Evolutionary conservation across 306 rosid species (phyloP).

Genomic region (Fragaria vesca): DNA sequence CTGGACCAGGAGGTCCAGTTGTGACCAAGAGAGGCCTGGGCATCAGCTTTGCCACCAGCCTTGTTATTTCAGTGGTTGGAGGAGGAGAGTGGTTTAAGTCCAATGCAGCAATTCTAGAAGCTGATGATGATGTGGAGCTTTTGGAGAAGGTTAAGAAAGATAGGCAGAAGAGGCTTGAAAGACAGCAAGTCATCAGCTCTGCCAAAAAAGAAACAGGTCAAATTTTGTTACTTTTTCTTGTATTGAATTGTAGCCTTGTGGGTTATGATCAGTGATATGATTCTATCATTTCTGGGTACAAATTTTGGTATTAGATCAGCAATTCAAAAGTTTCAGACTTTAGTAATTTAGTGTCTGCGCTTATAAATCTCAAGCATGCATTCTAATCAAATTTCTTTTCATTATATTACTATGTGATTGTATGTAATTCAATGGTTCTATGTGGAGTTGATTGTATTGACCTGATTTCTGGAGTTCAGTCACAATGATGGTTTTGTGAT

Average conservation of each 20-base stretch:
- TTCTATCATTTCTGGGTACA: background rate
- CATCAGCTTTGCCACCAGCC: slow-evolving; percentile 44
- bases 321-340: too few species aligned
- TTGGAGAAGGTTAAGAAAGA: slow-evolving; percentile 79
- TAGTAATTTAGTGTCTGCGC: too few species aligned
- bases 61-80: slow-evolving; percentile 52
- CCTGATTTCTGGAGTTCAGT: slow-evolving; percentile 9
- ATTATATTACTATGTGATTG: background rate
- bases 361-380: background rate
- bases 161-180: slow-evolving; percentile 87
- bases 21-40: slow-evolving; percentile 66
- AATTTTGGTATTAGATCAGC: background rate
- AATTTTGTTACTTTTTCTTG: background rate
- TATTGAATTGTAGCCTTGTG: background rate
- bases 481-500: background rate
- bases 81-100: slow-evolving; percentile 36
- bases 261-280: background rate
- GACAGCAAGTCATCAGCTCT: slow-evolving; percentile 67
- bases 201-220: slow-evolving; percentile 79
- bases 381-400: background rate
- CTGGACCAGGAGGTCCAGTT: slow-evolving; percentile 16
- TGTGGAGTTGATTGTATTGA: background rate
- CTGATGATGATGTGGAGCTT: slow-evolving; percentile 90
- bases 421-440: background rate
- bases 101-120: slow-evolving; percentile 88